phyloP scores from a whole-genome alignment of 2,329 filamentous ascomycete genomes.

The Calonectria montana region DNA sequence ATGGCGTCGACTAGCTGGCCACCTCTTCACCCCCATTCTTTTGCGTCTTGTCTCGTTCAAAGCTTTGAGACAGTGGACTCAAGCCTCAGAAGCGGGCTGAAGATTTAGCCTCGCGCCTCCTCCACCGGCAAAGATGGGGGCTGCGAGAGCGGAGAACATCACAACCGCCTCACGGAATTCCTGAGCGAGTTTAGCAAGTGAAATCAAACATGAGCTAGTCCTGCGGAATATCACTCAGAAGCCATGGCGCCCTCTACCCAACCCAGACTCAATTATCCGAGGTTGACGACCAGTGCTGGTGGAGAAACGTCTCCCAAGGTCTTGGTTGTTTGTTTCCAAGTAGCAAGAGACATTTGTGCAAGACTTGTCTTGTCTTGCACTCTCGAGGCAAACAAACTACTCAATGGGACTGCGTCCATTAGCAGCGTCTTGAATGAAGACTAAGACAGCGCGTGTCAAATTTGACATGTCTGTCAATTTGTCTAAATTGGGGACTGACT shows the following conservation, averaged over 20 bases:
- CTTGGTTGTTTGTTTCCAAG: not conserved
- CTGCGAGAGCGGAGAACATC: constrained; percentile 19
- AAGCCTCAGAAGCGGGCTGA: constrained; percentile 26
- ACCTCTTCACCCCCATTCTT: constrained; percentile 6
- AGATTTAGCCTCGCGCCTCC: constrained; percentile 32
- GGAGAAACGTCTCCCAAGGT: not conserved
- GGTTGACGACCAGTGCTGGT: constrained; percentile 3
- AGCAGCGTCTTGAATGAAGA: not conserved
- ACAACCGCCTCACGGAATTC: constrained; percentile 23
- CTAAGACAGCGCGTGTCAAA: not conserved
- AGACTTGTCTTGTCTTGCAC: constrained; percentile 13
- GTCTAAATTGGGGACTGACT: not conserved
- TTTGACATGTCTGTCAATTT: not conserved
- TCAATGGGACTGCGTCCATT: not conserved
- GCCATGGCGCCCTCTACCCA: not conserved
- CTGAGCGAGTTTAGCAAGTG: not conserved
- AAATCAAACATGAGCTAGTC: not conserved
- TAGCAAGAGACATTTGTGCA: constrained; percentile 19
- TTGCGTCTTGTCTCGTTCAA: constrained; percentile 14
- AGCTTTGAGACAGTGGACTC: constrained; percentile 24
- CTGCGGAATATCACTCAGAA: not conserved
- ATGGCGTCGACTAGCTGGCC: constrained; percentile 20
- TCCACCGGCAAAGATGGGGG: constrained; percentile 14
- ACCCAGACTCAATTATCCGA: constrained; percentile 2
- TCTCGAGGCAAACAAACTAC: not conserved